Percentiles rank a stretch among this genome's conserved stretches.
phyloP scores from a whole-genome alignment of 768 basidiomycete species.

The Dentipellis sp. region DNA sequence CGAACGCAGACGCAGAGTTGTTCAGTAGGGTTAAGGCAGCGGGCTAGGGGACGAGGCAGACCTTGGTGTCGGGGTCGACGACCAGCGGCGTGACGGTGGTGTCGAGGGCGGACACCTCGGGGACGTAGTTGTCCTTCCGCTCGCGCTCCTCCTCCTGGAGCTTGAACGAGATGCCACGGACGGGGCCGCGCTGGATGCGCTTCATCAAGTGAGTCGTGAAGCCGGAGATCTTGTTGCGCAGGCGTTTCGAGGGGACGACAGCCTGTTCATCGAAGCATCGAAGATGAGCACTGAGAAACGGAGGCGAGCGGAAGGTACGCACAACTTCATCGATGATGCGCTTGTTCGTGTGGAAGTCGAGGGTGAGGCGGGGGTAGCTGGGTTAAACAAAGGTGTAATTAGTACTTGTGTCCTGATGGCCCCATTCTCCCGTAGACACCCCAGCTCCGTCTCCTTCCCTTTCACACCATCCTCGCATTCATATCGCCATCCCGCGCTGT shows the following conservation, averaged over 20 bases:
- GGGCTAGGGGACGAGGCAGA: slow-evolving; percentile 26
- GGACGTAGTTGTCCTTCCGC: slow-evolving; percentile 98
- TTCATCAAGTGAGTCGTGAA: slow-evolving; percentile 99
- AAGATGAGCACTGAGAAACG: neutral
- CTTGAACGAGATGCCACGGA: slow-evolving; percentile 99
- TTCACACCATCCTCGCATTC: neutral
- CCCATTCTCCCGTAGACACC: neutral
- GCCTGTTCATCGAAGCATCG: slow-evolving; percentile 37
- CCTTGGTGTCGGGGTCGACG: slow-evolving; percentile 92
- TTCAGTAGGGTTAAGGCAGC: neutral
- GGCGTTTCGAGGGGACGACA: slow-evolving; percentile 93
- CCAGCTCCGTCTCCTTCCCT: neutral
- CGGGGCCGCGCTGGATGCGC: slow-evolving; percentile 97
- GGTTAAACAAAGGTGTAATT: neutral
- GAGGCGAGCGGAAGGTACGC: slow-evolving; percentile 21
- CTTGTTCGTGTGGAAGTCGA: slow-evolving; percentile 99
- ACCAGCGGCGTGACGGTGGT: slow-evolving; percentile 60
- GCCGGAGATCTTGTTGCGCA: slow-evolving; percentile 99
- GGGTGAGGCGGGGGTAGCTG: slow-evolving; percentile 97
- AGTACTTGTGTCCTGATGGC: neutral
- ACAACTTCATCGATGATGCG: slow-evolving; percentile 97
- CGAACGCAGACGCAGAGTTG: neutral
- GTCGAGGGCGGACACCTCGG: slow-evolving; percentile 95
- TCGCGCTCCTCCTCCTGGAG: slow-evolving; percentile 99
- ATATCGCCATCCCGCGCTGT: neutral